Conservation (phyloP, 371 early-diverging fungal species). For the Syncephalastrum racemosum region DNA sequence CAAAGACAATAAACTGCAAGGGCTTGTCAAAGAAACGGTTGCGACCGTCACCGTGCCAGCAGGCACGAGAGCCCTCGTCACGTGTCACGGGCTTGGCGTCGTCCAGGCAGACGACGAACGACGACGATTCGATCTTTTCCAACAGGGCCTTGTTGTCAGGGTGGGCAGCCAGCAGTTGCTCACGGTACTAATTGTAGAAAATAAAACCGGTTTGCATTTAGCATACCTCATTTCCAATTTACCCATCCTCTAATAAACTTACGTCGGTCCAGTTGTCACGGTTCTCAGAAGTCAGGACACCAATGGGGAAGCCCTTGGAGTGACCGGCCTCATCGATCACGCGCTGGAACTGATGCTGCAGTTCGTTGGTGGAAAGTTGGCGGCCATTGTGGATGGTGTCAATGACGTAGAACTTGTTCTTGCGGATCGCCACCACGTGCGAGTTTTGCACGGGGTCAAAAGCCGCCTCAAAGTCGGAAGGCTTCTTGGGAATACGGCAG, state of each 20-base stretch:
- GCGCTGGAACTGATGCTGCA: slow-evolving; percentile 73
- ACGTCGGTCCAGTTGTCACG: slow-evolving; percentile 93
- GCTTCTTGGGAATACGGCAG: slow-evolving; percentile 86
- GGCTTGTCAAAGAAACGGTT: slow-evolving; percentile 96
- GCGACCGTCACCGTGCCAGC: slow-evolving; percentile 94
- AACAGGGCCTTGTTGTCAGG: slow-evolving; percentile 72
- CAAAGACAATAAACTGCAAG: slow-evolving; percentile 90
- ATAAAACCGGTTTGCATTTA: slow-evolving; percentile 1
- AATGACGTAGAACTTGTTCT: slow-evolving; percentile 87
- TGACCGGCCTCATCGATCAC: slow-evolving; percentile 80
- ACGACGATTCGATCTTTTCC: slow-evolving; percentile 80
- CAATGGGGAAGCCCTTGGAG: slow-evolving; percentile 72
- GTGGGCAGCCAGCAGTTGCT: slow-evolving; percentile 62
- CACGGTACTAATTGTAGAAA: slow-evolving; percentile 43
- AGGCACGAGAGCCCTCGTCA: slow-evolving; percentile 77
- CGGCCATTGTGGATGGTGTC: slow-evolving; percentile 77
- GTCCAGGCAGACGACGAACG: slow-evolving; percentile 89
- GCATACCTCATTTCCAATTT: not conserved
- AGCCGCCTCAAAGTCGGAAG: slow-evolving; percentile 77
- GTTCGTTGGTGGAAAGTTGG: slow-evolving; percentile 81
- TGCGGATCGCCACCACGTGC: slow-evolving; percentile 85
- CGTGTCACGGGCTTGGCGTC: slow-evolving; percentile 79
- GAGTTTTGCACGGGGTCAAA: slow-evolving; percentile 79
- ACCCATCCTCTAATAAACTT: slow-evolving; percentile 21
- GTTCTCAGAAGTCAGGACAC: slow-evolving; percentile 89